A percentile compares a stretch with the other conserved stretches of the same genome.
These are phyloP conservation scores for Coemansia asiatica DNA, from an alignment of 192 early-diverging fungal genomes.

Conservation along the genomic window DNA sequence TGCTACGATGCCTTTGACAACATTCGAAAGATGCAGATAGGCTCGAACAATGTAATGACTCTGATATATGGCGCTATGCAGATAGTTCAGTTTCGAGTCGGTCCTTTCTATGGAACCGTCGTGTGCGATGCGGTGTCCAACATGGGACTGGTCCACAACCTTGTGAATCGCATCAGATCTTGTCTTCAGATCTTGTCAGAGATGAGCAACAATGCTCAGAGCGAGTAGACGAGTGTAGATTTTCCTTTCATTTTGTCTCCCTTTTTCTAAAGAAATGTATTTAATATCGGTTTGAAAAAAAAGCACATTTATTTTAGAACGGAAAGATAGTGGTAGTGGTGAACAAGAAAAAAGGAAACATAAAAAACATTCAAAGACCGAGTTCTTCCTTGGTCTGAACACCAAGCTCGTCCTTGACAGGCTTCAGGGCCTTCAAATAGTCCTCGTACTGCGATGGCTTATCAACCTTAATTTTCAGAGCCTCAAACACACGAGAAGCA, in stretches of 20 bases:
- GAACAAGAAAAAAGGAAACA: not conserved
- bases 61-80: slow-evolving; percentile 47
- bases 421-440: slow-evolving; percentile 86
- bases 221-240: not conserved
- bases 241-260: not conserved
- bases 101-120: slow-evolving; percentile 50
- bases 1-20: slow-evolving; percentile 55
- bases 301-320: not conserved
- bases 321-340: not conserved
- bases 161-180: slow-evolving; percentile 43
- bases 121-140: slow-evolving; percentile 42
- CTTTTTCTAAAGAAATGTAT: not conserved
- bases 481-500: slow-evolving; percentile 92
- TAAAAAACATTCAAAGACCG: slow-evolving; percentile 59
- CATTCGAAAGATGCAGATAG: slow-evolving; percentile 44
- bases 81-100: slow-evolving; percentile 53
- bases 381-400: slow-evolving; percentile 87
- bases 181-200: slow-evolving; percentile 29
- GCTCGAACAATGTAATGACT: slow-evolving; percentile 35
- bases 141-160: slow-evolving; percentile 49
- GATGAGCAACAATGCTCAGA: slow-evolving; percentile 17
- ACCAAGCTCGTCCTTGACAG: slow-evolving; percentile 85
- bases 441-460: slow-evolving; percentile 83
- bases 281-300: not conserved
- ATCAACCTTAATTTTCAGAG: slow-evolving; percentile 84